Percentiles rank a stretch among this genome's conserved stretches.
phyloP scores from a whole-genome alignment of 345 rosid genomes.

The Abelmoschus esculentus region DNA sequence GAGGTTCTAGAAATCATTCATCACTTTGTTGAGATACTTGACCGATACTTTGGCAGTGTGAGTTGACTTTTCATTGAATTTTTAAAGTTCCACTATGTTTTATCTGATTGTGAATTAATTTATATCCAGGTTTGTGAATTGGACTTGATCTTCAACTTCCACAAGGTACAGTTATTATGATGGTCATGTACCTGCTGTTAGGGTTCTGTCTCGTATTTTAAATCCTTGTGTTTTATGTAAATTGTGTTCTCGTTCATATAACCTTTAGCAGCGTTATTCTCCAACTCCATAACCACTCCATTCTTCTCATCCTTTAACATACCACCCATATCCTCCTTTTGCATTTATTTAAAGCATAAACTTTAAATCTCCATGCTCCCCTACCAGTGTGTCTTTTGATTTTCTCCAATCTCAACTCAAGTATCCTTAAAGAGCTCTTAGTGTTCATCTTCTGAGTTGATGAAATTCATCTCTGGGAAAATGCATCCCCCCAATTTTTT shows the following conservation, averaged over 20 bases:
- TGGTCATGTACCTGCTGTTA: no score
- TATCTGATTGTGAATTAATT: slow-evolving; percentile 8
- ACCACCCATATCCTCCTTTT: no score
- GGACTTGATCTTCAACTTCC: slow-evolving; percentile 93
- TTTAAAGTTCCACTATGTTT: neutral
- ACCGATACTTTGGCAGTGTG: slow-evolving; percentile 92
- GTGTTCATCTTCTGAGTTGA: no score
- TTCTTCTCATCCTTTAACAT: no score
- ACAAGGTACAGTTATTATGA: slow-evolving; percentile 47
- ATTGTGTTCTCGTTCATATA: neutral
- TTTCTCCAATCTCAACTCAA: no score
- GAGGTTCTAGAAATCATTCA: slow-evolving; percentile 63
- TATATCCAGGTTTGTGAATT: slow-evolving; percentile 74
- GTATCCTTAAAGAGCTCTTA: no score
- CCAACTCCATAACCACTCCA: no score
- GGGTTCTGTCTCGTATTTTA: neutral
- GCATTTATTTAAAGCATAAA: no score
- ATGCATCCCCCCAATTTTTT: no score
- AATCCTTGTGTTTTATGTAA: neutral
- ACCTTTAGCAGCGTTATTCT: neutral
- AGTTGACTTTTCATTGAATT: slow-evolving; percentile 22
- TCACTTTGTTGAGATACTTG: slow-evolving; percentile 87
- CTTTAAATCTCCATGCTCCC: no score
- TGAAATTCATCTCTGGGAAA: no score
- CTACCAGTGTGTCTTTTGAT: no score